Evolutionary conservation across 2,329 filamentous ascomycete species (phyloP).

Genomic region (Blastomyces gilchristii): DNA sequence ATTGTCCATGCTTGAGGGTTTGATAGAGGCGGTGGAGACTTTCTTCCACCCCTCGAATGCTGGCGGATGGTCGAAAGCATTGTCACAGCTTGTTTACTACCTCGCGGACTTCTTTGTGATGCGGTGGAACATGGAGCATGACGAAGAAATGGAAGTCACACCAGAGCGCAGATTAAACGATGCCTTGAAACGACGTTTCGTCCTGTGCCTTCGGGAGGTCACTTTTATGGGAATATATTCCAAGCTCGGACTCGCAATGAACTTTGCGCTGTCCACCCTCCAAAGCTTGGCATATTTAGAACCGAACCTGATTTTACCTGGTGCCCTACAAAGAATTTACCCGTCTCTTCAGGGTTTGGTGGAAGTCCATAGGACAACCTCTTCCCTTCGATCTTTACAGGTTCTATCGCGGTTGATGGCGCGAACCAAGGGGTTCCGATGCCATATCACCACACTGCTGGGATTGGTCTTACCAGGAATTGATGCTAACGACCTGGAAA

Average conservation of each 20-base stretch:
- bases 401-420: conserved; percentile 87
- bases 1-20: conserved; percentile 72
- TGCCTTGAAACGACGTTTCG: conserved; percentile 78
- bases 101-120: conserved; percentile 94
- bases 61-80: conserved; percentile 77
- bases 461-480: conserved; percentile 89
- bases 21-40: conserved; percentile 91
- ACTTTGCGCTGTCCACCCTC: conserved; percentile 80
- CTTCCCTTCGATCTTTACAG: conserved; percentile 82
- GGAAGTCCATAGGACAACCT: conserved; percentile 92
- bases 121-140: conserved; percentile 92
- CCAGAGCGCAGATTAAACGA: conserved; percentile 66
- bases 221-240: conserved; percentile 98
- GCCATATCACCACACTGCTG: conserved; percentile 88
- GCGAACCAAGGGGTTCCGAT: conserved; percentile 88
- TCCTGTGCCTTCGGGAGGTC: conserved; percentile 78
- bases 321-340: conserved; percentile 90
- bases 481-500: conserved; percentile 93
- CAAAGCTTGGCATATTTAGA: conserved; percentile 86
- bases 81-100: conserved; percentile 86
- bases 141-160: conserved; percentile 80
- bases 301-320: conserved; percentile 81
- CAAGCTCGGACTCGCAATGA: conserved; percentile 85
- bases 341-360: conserved; percentile 93
- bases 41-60: conserved; percentile 99